These are phyloP conservation scores for Phytophthora podocarpi DNA, from an alignment of 352 stramenopile genomes.

Conservation along the genomic window DNA sequence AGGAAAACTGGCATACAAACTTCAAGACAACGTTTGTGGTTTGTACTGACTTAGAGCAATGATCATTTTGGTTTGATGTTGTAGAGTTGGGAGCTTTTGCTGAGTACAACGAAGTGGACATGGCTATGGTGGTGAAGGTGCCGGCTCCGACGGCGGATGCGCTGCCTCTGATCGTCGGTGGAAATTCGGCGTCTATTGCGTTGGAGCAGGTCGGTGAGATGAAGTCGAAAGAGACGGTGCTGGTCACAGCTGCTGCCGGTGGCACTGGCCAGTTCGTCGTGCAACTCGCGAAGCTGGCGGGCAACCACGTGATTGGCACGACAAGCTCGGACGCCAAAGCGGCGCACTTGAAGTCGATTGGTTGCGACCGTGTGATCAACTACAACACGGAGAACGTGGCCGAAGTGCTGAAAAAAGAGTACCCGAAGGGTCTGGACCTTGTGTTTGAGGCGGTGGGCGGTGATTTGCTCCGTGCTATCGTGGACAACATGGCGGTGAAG, in stretches of 20 bases:
- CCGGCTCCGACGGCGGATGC: conserved; percentile 23
- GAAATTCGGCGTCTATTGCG: conserved; percentile 47
- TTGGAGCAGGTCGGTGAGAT: conserved; percentile 58
- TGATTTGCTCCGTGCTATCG: conserved; percentile 39
- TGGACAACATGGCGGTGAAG: conserved; percentile 54
- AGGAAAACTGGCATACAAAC: too few species aligned
- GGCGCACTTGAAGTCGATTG: conserved; percentile 65
- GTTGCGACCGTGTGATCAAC: conserved; percentile 80
- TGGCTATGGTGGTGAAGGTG: conserved; percentile 36
- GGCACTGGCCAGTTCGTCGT: conserved; percentile 83
- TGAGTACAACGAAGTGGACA: conserved; percentile 51
- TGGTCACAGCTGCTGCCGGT: conserved; percentile 64
- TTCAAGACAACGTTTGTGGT: too few species aligned
- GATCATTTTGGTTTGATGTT: too few species aligned
- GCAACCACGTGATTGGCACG: conserved; percentile 78
- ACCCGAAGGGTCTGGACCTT: conserved; percentile 61
- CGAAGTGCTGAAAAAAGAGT: conserved; percentile 59
- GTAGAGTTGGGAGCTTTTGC: conserved; percentile 55
- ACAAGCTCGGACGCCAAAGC: conserved; percentile 85
- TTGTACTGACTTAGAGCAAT: too few species aligned
- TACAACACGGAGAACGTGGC: conserved; percentile 75
- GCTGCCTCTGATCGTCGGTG: conserved; percentile 46
- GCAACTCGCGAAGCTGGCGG: conserved; percentile 80
- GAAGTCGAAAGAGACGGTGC: conserved; percentile 55
- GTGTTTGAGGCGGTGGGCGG: conserved; percentile 66